Evolutionary conservation across 1,284 basidiomycete species (phyloP), one percentile per base, ranked within the genome.

Genomic region (Meripilus lineatus): DNA sequence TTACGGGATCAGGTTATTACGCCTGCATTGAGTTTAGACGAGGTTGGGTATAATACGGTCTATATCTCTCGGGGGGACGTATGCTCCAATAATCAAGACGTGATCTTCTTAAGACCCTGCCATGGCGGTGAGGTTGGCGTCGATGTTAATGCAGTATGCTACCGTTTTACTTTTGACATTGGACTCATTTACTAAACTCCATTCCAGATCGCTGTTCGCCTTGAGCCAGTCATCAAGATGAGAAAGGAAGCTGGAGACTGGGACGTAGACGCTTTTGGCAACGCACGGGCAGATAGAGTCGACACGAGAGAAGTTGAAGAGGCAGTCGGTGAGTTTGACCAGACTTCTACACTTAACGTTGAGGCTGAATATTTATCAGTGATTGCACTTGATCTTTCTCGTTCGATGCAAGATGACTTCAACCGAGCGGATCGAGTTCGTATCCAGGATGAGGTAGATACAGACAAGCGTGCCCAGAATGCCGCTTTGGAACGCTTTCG

Each of bases 41-140:
- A 44, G n/a, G 30, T 18, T 10, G 46, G 42, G 3, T 45, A 30
- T 23, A 40, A 44, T 23, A 30, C 46, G 18, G 42, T 48, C 8
- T 48, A 39, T 30, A 40, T 48, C 10, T 39, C 42, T 20, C 41
- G 46, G 42, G 3, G 46, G 37, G 14, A 35, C 42, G n/a, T 44
- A 42, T 18, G 35, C 30, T 8, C 14, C 17, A 15, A 17, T 32
- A 11, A 42, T 35, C 22, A 44, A 28, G 46, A 48, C 22, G 30
- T 39, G 3, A 33, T 45, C 21, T 15, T 48, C 5, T 32, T 48
- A 15, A 20, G 46, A 24, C 46, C 46, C 5, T 48, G 46, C 36
- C 41, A 48, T 40, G 46, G 46, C n/a, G 46, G 46, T n/a, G 46
- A 48, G 28, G 42, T 40, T 18, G 42, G 36, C n/a, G 42, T 44